Evolutionary conservation across 2,329 filamentous ascomycete genomes (phyloP).

Genomic region (Berkeleyomyces rouxiae): DNA sequence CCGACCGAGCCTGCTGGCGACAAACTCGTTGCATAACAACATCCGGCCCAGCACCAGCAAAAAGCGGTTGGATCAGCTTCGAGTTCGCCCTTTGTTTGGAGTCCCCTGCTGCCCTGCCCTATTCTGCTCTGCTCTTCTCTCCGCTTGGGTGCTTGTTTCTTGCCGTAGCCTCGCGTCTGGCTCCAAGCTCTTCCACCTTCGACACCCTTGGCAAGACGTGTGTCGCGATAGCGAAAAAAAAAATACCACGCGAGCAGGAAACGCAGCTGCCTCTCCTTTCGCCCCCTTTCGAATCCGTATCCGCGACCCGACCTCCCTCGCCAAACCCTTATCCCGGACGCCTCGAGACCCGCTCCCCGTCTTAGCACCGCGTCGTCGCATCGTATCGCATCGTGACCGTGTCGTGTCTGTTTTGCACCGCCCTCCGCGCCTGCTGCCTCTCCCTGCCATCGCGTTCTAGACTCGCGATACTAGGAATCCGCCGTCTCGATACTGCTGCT

Average conservation of each 20-base stretch:
- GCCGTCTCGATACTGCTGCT: not conserved
- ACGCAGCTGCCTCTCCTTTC: not conserved
- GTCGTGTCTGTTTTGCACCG: not conserved
- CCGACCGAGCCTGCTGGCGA: not conserved
- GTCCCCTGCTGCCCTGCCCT: not conserved
- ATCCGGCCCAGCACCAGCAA: not conserved
- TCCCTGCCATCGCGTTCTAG: not conserved
- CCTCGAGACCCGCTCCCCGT: not conserved
- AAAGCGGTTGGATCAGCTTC: not conserved
- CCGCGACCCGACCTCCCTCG: not conserved
- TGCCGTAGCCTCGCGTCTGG: not conserved
- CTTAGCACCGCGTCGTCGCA: not conserved
- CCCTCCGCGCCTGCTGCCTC: not conserved
- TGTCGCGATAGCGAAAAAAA: not conserved
- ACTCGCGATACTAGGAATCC: not conserved
- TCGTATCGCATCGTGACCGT: not conserved
- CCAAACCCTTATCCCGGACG: not conserved
- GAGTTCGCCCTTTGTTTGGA: not conserved
- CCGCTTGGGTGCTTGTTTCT: not conserved
- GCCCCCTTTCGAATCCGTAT: not conserved
- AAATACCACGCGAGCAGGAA: not conserved
- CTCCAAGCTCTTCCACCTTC: not conserved
- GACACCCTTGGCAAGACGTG: not conserved
- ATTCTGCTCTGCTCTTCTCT: not conserved
- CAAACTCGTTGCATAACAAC: not conserved